Conservation (phyloP, 345 rosid genomes). For the Eucalyptus albens region DNA sequence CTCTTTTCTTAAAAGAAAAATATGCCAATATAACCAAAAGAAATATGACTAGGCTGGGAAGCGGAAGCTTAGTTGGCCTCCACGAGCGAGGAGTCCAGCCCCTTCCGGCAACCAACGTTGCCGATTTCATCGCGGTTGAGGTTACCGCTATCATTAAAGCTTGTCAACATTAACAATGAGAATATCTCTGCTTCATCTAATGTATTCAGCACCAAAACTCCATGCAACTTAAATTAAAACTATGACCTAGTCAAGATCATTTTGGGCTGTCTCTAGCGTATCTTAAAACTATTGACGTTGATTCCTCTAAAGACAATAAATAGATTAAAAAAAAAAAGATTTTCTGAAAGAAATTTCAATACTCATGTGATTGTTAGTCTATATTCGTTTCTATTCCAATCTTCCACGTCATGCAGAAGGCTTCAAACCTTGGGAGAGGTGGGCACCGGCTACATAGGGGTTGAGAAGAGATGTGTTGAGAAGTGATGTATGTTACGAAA, state of each 20-base stretch:
- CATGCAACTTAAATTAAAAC: not conserved
- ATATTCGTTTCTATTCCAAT: rapidly evolving
- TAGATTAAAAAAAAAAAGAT: too few relatives aligned
- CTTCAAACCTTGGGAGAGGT: too few relatives aligned
- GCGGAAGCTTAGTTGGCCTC: not conserved
- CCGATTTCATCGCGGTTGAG: rapidly evolving
- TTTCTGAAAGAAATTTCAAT: too few relatives aligned
- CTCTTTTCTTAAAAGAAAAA: not conserved
- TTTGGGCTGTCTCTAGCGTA: rapidly evolving
- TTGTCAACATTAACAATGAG: not conserved
- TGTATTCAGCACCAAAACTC: not conserved
- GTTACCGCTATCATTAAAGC: not conserved
- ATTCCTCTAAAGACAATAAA: rapidly evolving
- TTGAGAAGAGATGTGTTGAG: too few relatives aligned
- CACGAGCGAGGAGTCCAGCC: not conserved
- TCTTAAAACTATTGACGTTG: rapidly evolving
- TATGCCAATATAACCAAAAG: not conserved
- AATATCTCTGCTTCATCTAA: not conserved
- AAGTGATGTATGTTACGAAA: too few relatives aligned
- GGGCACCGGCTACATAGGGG: too few relatives aligned
- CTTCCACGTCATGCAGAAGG: too few relatives aligned
- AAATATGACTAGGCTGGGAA: not conserved
- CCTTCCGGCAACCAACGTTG: not conserved
- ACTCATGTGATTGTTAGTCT: too few relatives aligned
- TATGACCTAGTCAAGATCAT: not conserved